phyloP scores from a whole-genome alignment of 2,329 filamentous ascomycete genomes.

The Metarhizium guizhouense region DNA sequence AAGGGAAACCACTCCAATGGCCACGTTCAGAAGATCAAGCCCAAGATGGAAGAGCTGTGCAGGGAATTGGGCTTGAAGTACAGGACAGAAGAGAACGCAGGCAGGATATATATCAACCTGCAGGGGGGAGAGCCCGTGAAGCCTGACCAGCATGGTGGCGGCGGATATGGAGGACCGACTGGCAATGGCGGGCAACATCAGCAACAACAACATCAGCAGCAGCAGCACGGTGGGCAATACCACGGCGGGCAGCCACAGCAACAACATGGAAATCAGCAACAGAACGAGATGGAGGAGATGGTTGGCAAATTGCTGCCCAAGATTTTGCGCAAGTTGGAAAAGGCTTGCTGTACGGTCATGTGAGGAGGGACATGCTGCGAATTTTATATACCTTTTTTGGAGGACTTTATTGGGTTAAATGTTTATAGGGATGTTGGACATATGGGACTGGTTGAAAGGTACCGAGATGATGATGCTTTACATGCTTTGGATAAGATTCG shows the following conservation, averaged over 20 bases:
- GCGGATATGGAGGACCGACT: slow-evolving; percentile 23
- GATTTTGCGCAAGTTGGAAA: slow-evolving; percentile 56
- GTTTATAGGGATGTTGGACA: not conserved
- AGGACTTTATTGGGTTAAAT: not conserved
- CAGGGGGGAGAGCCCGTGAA: slow-evolving; percentile 57
- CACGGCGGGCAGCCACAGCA: slow-evolving; percentile 1
- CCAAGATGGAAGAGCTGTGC: slow-evolving; percentile 84
- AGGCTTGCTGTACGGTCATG: slow-evolving; percentile 69
- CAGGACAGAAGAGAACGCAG: slow-evolving; percentile 79
- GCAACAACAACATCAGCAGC: slow-evolving; percentile 30
- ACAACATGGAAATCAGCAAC: slow-evolving; percentile 32
- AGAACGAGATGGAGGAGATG: slow-evolving; percentile 49
- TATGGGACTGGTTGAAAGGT: not conserved
- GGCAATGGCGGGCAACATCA: slow-evolving; percentile 23
- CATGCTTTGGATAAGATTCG: not conserved
- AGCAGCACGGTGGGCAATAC: too few relatives aligned
- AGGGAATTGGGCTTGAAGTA: slow-evolving; percentile 74
- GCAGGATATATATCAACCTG: slow-evolving; percentile 81
- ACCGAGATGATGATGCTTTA: not conserved
- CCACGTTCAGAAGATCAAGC: slow-evolving; percentile 90
- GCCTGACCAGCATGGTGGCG: slow-evolving; percentile 17
- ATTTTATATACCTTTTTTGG: not conserved
- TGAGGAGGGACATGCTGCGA: slow-evolving; percentile 27
- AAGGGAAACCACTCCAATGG: slow-evolving; percentile 81
- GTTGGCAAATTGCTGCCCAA: slow-evolving; percentile 52